A percentile compares a stretch with the other conserved stretches of the same genome.
Conservation (phyloP, 2,329 filamentous ascomycete species). For the Zasmidium citrigriseum region DNA sequence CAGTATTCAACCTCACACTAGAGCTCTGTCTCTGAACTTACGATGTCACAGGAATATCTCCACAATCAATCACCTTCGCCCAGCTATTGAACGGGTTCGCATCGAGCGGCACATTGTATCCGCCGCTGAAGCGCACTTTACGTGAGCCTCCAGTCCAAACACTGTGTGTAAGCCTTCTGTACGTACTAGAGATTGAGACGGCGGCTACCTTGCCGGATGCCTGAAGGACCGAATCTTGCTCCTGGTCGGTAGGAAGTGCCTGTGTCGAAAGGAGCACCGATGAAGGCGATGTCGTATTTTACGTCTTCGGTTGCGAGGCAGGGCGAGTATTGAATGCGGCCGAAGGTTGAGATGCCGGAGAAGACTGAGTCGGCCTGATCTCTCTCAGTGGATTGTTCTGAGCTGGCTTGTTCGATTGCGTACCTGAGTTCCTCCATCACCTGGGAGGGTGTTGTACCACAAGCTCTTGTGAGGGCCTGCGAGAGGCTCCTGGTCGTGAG, state of each 20-base stretch:
- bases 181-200: conserved; percentile 84
- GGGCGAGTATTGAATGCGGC: conserved; percentile 73
- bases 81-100: conserved; percentile 82
- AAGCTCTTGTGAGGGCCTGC: conserved; percentile 71
- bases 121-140: conserved; percentile 65
- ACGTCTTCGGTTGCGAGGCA: conserved; percentile 71
- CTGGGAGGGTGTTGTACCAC: conserved; percentile 82
- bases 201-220: conserved; percentile 71
- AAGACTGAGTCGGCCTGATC: conserved; percentile 80
- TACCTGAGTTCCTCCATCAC: conserved; percentile 81
- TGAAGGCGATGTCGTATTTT: conserved; percentile 81
- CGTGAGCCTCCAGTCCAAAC: conserved; percentile 47
- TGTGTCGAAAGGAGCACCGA: conserved; percentile 82
- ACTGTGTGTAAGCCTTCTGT: conserved; percentile 24
- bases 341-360: conserved; percentile 84
- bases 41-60: conserved; percentile 80
- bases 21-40: conserved; percentile 45
- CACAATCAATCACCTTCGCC: conserved; percentile 79
- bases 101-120: conserved; percentile 79
- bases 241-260: conserved; percentile 83
- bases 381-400: not conserved
- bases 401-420: not conserved
- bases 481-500: conserved; percentile 60
- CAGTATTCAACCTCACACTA: not conserved
- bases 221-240: conserved; percentile 77